phyloP scores from a whole-genome alignment of 345 rosid genomes.

The Cardamine occulta region DNA sequence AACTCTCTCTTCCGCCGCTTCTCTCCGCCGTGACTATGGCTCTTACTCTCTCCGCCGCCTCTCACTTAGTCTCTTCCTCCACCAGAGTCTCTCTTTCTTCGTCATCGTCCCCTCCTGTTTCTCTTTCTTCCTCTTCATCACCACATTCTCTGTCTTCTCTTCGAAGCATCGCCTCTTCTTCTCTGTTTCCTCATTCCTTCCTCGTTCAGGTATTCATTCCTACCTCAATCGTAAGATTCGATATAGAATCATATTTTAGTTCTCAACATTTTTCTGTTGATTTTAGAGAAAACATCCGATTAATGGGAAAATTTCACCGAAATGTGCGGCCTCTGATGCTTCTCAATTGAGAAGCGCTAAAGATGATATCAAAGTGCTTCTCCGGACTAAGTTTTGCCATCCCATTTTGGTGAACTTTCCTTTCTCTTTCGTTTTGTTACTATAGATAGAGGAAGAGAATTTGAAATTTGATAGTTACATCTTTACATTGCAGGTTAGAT shows the following conservation, averaged over 20 bases:
- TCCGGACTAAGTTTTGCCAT: conserved; percentile 77
- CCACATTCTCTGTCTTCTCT: conserved; percentile 50
- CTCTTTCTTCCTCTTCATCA: conserved; percentile 35
- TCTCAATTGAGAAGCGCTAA: conserved; percentile 82
- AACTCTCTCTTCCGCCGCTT: conserved; percentile 7
- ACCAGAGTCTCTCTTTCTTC: conserved; percentile 46
- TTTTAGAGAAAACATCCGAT: conserved; percentile 51
- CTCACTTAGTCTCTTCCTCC: conserved; percentile 58
- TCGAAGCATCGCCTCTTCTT: conserved; percentile 57
- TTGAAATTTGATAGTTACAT: background rate
- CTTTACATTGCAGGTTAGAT: conserved; percentile 60
- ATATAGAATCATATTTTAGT: background rate
- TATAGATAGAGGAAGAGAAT: background rate
- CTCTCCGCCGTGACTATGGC: conserved; percentile 50
- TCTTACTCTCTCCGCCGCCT: conserved; percentile 61
- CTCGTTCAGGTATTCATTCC: conserved; percentile 48
- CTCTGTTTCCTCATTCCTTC: conserved; percentile 52
- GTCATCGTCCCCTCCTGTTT: conserved; percentile 33
- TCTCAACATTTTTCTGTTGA: background rate
- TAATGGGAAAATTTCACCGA: conserved; percentile 44
- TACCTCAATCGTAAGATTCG: background rate
- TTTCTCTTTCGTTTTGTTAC: background rate
- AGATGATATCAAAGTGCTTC: conserved; percentile 85
- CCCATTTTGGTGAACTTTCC: conserved; percentile 66
- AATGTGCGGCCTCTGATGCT: conserved; percentile 75